Percentiles rank a stretch among this genome's conserved stretches.
Conservation (phyloP, 2,329 filamentous ascomycete species). For the Berkeleyomyces basicola region DNA sequence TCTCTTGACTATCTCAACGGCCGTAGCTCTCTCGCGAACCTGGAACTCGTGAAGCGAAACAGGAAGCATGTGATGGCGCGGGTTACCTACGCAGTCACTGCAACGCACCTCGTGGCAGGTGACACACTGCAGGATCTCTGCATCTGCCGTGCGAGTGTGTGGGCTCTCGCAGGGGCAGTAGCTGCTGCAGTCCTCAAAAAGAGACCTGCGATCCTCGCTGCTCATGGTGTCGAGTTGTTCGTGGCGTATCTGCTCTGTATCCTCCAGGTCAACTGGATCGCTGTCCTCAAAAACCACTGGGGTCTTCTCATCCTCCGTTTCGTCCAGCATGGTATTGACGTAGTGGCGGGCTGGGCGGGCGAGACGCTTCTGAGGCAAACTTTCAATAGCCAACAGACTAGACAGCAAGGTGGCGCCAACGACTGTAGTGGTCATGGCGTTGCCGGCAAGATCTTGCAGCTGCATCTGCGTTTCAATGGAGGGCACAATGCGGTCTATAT, state of each 20-base stretch:
- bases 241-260: background rate
- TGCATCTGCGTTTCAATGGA: conserved; percentile 44
- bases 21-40: background rate
- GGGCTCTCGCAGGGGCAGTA: conserved; percentile 24
- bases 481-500: conserved; percentile 44
- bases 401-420: conserved; percentile 46
- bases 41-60: background rate
- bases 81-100: conserved; percentile 24
- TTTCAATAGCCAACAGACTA: conserved; percentile 29
- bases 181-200: background rate
- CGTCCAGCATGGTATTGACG: background rate
- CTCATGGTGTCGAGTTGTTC: background rate
- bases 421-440: conserved; percentile 64
- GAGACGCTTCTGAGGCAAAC: background rate
- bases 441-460: conserved; percentile 55
- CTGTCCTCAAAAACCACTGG: background rate
- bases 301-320: background rate
- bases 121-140: conserved; percentile 18
- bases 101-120: conserved; percentile 24
- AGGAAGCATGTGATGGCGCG: conserved; percentile 19
- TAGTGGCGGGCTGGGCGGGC: conserved; percentile 3
- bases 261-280: background rate
- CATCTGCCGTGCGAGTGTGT: conserved; percentile 18
- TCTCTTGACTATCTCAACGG: conserved; percentile 3
- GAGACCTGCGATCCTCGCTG: background rate